phyloP scores from a whole-genome alignment of 2,329 filamentous ascomycete genomes.

The Emergomyces pasteurianus region DNA sequence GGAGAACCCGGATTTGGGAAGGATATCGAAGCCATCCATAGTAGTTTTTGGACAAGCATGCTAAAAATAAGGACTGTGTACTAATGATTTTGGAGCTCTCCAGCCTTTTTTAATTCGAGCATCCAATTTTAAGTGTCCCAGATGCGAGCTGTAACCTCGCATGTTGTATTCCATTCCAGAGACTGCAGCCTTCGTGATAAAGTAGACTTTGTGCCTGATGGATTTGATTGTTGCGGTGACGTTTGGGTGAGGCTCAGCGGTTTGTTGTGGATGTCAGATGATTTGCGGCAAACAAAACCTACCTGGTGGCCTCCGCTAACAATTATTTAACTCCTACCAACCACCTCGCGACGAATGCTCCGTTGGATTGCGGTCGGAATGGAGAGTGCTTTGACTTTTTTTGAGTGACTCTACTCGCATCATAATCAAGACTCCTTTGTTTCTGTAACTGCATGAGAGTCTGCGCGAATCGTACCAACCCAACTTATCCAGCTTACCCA shows the following conservation, averaged over 20 bases:
- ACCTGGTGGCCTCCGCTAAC: neutral
- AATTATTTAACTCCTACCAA: neutral
- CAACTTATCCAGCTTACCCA: neutral
- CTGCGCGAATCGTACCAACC: neutral
- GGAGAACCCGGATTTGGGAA: neutral
- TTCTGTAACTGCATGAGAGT: neutral
- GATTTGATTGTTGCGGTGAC: neutral
- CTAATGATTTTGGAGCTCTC: neutral
- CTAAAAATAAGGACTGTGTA: no score
- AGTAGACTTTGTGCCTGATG: neutral
- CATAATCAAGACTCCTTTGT: neutral
- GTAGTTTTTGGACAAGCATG: no score
- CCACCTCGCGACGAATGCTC: neutral
- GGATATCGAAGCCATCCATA: neutral
- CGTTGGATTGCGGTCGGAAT: neutral
- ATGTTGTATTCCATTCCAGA: neutral
- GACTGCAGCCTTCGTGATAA: neutral
- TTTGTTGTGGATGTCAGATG: neutral
- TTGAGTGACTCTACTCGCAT: neutral
- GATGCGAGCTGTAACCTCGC: neutral
- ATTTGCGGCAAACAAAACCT: neutral
- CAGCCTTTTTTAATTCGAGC: neutral
- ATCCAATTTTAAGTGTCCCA: neutral
- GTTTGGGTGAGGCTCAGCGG: neutral
- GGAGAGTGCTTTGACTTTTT: neutral